These are phyloP conservation scores for Thyridium curvatum DNA, from an alignment of 2,329 filamentous ascomycete species.

Conservation along the genomic window DNA sequence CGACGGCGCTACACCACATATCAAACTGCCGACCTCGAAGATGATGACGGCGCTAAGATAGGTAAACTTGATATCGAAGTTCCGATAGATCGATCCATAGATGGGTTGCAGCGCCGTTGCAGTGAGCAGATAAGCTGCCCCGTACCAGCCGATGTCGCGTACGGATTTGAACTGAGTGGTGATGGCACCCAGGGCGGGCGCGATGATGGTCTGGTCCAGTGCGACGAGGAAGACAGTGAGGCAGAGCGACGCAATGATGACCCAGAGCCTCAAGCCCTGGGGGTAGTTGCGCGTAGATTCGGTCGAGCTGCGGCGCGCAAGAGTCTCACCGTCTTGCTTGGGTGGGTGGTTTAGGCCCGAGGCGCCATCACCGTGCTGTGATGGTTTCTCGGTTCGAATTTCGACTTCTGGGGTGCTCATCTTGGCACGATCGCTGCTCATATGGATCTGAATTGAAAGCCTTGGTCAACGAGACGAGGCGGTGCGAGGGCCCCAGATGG, in stretches of 20 bases:
- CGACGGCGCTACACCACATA: slow-evolving; percentile 29
- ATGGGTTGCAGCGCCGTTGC: slow-evolving; percentile 35
- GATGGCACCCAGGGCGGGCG: slow-evolving; percentile 40
- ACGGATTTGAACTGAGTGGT: slow-evolving; percentile 25
- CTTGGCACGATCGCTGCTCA: too few species aligned
- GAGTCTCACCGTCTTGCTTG: too few species aligned
- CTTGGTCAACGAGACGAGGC: too few species aligned
- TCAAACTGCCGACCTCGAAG: slow-evolving; percentile 9
- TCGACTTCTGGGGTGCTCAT: too few species aligned
- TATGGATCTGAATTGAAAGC: too few species aligned
- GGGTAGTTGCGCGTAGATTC: too few species aligned
- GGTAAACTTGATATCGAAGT: slow-evolving; percentile 35
- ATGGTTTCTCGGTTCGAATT: too few species aligned
- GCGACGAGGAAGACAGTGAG: slow-evolving; percentile 39
- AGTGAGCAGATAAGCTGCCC: slow-evolving; percentile 37
- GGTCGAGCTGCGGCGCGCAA: too few species aligned
- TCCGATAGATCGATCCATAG: slow-evolving; percentile 37
- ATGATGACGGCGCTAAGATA: slow-evolving; percentile 22
- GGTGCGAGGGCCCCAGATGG: too few species aligned
- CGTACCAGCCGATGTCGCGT: slow-evolving; percentile 32
- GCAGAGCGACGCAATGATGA: slow-evolving; percentile 37
- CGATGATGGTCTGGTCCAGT: slow-evolving; percentile 33
- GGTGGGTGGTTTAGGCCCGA: too few species aligned
- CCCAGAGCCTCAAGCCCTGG: slow-evolving; percentile 26
- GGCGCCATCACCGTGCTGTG: too few species aligned